phyloP scores from a whole-genome alignment of 2,329 filamentous ascomycete species.

The Aspergillus spinulosporus region DNA sequence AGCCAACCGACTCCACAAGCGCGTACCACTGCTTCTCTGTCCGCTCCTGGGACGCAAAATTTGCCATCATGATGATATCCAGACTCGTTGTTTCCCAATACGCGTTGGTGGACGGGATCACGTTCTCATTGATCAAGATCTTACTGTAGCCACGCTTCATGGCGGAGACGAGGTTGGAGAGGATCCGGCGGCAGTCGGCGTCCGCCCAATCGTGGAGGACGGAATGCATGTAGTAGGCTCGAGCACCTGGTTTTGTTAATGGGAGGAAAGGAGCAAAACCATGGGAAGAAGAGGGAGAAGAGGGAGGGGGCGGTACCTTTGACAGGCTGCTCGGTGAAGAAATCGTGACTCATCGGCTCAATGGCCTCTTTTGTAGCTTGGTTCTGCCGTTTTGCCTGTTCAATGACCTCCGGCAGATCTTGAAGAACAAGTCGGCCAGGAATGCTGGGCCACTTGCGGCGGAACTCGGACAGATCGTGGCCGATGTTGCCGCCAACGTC shows the following conservation, averaged over 20 bases:
- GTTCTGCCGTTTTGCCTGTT: constrained; percentile 17
- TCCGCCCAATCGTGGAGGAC: constrained; percentile 36
- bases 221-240: constrained; percentile 27
- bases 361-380: constrained; percentile 19
- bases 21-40: constrained; percentile 42
- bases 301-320: constrained; percentile 34
- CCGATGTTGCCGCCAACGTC: constrained; percentile 48
- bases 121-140: constrained; percentile 47
- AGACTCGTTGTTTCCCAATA: constrained; percentile 35
- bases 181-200: constrained; percentile 33
- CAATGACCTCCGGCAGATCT: constrained; percentile 47
- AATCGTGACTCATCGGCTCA: constrained; percentile 47
- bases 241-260: constrained; percentile 29
- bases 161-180: constrained; percentile 25
- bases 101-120: constrained; percentile 42
- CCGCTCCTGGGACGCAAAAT: constrained; percentile 41
- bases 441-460: constrained; percentile 35
- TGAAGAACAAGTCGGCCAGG: constrained; percentile 52
- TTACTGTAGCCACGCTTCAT: constrained; percentile 45
- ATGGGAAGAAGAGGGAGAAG: too few species aligned
- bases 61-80: constrained; percentile 48
- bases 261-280: not conserved
- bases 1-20: constrained; percentile 35
- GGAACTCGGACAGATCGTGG: constrained; percentile 45
- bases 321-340: constrained; percentile 49